These are phyloP conservation scores for Calocybe gangraenosa DNA, from an alignment of 768 basidiomycete species.

Conservation along the genomic window DNA sequence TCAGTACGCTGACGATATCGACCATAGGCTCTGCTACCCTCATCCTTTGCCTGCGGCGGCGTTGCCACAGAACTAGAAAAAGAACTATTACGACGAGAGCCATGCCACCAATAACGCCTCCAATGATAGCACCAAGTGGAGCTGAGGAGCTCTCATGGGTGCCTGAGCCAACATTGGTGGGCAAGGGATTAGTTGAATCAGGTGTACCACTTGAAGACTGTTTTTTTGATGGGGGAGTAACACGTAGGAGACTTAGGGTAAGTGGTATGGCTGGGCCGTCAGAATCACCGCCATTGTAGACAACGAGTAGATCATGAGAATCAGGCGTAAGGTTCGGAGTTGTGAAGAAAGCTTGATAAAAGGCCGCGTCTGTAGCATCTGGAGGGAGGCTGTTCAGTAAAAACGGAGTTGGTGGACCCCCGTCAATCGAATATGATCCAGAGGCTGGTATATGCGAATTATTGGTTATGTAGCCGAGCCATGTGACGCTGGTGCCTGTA, in stretches of 20 bases:
- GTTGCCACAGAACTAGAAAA: too few relatives aligned
- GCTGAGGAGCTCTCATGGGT: background rate
- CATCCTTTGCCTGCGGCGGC: too few relatives aligned
- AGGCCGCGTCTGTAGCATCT: background rate
- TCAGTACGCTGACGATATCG: too few relatives aligned
- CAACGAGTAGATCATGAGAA: conserved; percentile 7
- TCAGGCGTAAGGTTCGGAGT: conserved; percentile 3
- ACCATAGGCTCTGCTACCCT: too few relatives aligned
- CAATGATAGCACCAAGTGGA: background rate
- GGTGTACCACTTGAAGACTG: background rate
- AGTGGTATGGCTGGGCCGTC: conserved; percentile 1
- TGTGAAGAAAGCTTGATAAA: conserved; percentile 8
- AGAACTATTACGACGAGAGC: background rate
- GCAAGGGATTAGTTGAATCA: background rate
- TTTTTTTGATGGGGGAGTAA: background rate
- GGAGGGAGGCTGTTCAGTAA: conserved; percentile 1
- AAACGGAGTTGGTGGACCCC: conserved; percentile 1
- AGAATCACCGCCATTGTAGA: conserved; percentile 7
- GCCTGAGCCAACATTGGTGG: background rate
- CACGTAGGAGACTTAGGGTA: conserved; percentile 5
- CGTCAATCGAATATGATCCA: conserved; percentile 9
- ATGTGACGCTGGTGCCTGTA: conserved; percentile 6
- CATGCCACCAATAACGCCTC: background rate
- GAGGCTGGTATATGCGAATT: background rate
- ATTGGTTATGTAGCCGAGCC: conserved; percentile 5